phyloP scores from a whole-genome alignment of 306 rosid species.

The Bauhinia variegata region DNA sequence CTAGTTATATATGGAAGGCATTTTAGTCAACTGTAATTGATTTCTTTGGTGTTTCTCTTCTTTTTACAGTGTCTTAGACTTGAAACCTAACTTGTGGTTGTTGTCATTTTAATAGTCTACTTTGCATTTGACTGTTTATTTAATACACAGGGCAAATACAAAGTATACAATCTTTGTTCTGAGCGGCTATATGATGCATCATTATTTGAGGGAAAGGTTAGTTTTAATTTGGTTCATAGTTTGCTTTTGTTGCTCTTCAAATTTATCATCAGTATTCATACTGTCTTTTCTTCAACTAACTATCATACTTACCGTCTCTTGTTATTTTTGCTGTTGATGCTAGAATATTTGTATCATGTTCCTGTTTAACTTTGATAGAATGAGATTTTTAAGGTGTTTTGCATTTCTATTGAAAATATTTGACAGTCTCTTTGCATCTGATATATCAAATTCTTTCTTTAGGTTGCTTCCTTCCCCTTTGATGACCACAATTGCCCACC shows the following conservation, averaged over 20 bases:
- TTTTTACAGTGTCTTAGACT: conserved; percentile 2
- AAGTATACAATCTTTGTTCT: conserved; percentile 95
- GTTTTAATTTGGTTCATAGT: conserved; percentile 30
- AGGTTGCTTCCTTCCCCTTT: conserved; percentile 96
- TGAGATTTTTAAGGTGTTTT: conserved; percentile 30
- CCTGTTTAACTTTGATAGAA: no score
- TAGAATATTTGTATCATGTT: no score
- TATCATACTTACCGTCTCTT: no score
- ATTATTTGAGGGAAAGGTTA: conserved; percentile 94
- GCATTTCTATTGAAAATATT: conserved; percentile 27
- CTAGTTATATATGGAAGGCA: conserved; percentile 3
- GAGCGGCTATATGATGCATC: conserved; percentile 98
- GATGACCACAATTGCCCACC: conserved; percentile 99
- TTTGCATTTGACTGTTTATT: conserved; percentile 36
- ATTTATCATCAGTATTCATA: conserved; percentile 1
- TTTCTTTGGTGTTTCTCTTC: conserved; percentile 15
- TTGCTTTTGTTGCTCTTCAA: conserved; percentile 19
- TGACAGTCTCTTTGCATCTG: conserved; percentile 29
- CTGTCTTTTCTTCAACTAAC: not conserved
- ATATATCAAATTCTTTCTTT: conserved; percentile 42
- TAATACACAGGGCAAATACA: conserved; percentile 78
- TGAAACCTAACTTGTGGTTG: conserved; percentile 16
- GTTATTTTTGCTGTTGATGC: no score
- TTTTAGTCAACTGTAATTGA: conserved; percentile 10
- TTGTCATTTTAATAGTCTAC: conserved; percentile 19